These are phyloP conservation scores for Dendrocalamus sinicus DNA, from an alignment of 176 grass and related monocot species.

Conservation along the genomic window DNA sequence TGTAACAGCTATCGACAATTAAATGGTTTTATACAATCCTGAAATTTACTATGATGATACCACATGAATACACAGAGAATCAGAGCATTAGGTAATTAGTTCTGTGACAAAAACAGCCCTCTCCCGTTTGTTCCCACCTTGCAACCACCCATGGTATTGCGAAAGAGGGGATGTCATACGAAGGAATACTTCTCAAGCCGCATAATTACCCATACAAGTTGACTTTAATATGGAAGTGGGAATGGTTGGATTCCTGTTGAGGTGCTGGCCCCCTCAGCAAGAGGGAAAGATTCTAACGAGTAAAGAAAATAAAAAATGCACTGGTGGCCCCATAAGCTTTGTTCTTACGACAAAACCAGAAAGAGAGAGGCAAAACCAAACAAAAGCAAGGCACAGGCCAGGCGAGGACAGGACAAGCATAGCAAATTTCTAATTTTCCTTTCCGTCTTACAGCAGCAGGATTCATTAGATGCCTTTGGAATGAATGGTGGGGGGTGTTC, in stretches of 20 bases:
- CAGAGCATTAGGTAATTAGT: neutral
- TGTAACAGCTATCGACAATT: neutral
- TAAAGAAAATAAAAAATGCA: slow-evolving; percentile 41
- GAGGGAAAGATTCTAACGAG: slow-evolving; percentile 82
- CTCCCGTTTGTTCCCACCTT: neutral
- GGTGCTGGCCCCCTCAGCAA: slow-evolving; percentile 49
- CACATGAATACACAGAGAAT: neutral
- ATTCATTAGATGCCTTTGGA: slow-evolving; percentile 45
- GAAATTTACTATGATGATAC: neutral
- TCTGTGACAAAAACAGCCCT: neutral
- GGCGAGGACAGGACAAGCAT: slow-evolving; percentile 18
- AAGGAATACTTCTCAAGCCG: slow-evolving; percentile 43
- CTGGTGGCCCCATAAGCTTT: slow-evolving; percentile 46
- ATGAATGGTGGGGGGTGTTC: slow-evolving; percentile 45
- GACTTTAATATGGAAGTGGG: slow-evolving; percentile 56
- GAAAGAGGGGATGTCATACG: slow-evolving; percentile 30
- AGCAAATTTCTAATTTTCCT: slow-evolving; percentile 47
- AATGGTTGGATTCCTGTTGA: slow-evolving; percentile 57
- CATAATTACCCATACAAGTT: slow-evolving; percentile 55
- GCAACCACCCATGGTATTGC: slow-evolving; percentile 34
- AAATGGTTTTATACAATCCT: neutral
- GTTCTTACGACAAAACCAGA: slow-evolving; percentile 57
- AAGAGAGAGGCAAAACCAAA: slow-evolving; percentile 41
- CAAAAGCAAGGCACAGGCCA: slow-evolving; percentile 27
- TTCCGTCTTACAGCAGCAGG: slow-evolving; percentile 47